Conservation (phyloP, 2,329 filamentous ascomycete species). For the Aureobasidium leucospermi region DNA sequence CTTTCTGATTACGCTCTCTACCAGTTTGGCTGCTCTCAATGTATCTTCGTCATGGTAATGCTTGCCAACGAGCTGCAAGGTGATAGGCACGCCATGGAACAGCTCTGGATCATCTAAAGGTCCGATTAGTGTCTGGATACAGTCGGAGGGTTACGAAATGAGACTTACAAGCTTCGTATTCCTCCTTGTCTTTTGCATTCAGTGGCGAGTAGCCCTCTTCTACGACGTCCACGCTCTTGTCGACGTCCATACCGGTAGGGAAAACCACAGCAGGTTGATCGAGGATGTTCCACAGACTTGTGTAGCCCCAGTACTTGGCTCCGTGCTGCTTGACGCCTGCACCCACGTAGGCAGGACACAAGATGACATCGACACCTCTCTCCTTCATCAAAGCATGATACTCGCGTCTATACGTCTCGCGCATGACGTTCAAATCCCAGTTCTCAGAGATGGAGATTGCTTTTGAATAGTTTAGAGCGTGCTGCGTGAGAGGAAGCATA, state of each 20-base stretch:
- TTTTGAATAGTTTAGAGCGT: conserved; percentile 3
- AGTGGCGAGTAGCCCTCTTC: not conserved
- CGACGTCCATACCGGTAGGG: conserved; percentile 17
- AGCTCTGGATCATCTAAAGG: conserved; percentile 3
- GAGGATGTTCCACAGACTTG: conserved; percentile 7
- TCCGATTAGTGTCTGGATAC: not conserved
- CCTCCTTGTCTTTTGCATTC: conserved; percentile 8
- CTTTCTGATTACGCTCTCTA: not conserved
- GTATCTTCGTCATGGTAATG: conserved; percentile 12
- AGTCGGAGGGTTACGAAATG: not conserved
- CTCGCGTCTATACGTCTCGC: conserved; percentile 34
- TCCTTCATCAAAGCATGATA: conserved; percentile 31
- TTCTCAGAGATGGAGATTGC: conserved; percentile 5
- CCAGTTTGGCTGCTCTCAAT: conserved; percentile 6
- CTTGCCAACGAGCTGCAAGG: conserved; percentile 11
- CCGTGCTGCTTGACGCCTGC: conserved; percentile 25
- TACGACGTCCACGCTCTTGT: not conserved
- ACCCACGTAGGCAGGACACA: conserved; percentile 31
- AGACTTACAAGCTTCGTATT: conserved; percentile 24
- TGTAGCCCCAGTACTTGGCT: conserved; percentile 27
- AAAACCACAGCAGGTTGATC: conserved; percentile 24
- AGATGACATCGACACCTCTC: conserved; percentile 29
- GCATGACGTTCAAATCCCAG: conserved; percentile 16
- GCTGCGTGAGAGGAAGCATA: not conserved
- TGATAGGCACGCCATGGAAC: conserved; percentile 12